Percentiles rank a stretch among this genome's conserved stretches.
Conservation (phyloP, 371 early-diverging fungal genomes). For the Rhizopus delemar region DNA sequence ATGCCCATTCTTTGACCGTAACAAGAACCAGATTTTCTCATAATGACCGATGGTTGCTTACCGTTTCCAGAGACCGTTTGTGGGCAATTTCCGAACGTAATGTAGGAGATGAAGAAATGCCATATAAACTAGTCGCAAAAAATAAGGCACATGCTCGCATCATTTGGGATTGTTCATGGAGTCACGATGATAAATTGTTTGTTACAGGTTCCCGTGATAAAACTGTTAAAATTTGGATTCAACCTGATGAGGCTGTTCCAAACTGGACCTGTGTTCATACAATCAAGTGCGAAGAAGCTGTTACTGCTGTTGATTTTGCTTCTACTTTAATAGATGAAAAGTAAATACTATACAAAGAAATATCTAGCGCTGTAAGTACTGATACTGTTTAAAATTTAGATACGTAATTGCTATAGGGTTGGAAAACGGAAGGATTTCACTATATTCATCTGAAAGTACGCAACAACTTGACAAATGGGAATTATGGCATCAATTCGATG, state of each 20-base stretch:
- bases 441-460: slow-evolving; percentile 40
- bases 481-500: slow-evolving; percentile 41
- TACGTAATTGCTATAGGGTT: slow-evolving; percentile 82
- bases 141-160: slow-evolving; percentile 92
- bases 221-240: slow-evolving; percentile 80
- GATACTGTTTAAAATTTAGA: slow-evolving; percentile 29
- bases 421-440: slow-evolving; percentile 75
- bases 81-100: slow-evolving; percentile 78
- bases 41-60: slow-evolving; percentile 69
- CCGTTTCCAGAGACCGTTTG: slow-evolving; percentile 88
- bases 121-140: slow-evolving; percentile 60
- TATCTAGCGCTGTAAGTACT: background rate
- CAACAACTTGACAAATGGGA: slow-evolving; percentile 41
- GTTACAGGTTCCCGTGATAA: slow-evolving; percentile 94
- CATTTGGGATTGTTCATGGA: slow-evolving; percentile 91
- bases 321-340: slow-evolving; percentile 44
- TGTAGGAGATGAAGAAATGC: slow-evolving; percentile 40
- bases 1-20: slow-evolving; percentile 84
- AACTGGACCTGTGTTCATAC: slow-evolving; percentile 53
- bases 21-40: slow-evolving; percentile 82
- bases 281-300: slow-evolving; percentile 71
- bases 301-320: slow-evolving; percentile 83
- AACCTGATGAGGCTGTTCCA: slow-evolving; percentile 3
- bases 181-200: slow-evolving; percentile 76
- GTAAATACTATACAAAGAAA: slow-evolving; percentile 21